A percentile compares a stretch with the other conserved stretches of the same genome.
phyloP scores from a whole-genome alignment of 2,329 filamentous ascomycete species.

The Monilinia vaccinii-corymbosi region DNA sequence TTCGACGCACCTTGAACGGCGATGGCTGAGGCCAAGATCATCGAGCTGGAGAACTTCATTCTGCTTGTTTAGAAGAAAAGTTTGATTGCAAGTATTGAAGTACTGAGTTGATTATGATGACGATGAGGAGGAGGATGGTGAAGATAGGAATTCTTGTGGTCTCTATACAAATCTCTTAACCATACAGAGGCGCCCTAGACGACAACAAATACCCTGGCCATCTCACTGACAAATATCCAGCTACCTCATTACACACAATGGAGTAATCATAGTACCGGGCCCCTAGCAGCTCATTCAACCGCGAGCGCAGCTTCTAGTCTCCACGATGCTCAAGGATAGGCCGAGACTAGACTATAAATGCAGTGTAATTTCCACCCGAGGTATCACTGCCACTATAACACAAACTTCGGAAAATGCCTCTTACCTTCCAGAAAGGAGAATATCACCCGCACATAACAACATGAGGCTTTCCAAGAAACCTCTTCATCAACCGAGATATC shows the following conservation, averaged over 20 bases:
- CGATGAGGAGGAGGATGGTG: neutral
- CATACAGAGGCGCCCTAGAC: neutral
- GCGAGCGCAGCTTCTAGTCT: neutral
- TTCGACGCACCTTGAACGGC: slow-evolving; percentile 15
- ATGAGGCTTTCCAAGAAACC: neutral
- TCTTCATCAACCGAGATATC: neutral
- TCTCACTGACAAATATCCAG: neutral
- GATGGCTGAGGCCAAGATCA: slow-evolving; percentile 12
- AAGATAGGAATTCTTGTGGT: neutral
- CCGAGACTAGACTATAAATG: neutral
- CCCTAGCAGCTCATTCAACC: neutral
- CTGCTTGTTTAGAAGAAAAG: neutral
- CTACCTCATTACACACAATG: neutral
- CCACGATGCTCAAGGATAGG: neutral
- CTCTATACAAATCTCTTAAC: neutral
- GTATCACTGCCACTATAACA: neutral
- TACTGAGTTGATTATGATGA: neutral
- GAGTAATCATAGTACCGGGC: neutral
- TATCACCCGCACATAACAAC: neutral
- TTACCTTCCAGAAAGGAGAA: neutral
- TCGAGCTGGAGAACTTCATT: slow-evolving; percentile 22
- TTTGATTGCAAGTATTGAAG: neutral
- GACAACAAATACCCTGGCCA: neutral
- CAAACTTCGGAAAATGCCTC: neutral
- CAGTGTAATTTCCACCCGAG: neutral